Percentiles rank a stretch among this genome's conserved stretches.
Evolutionary conservation across 2,329 filamentous ascomycete species (phyloP).

Genomic region (Diaporthe capsici): DNA sequence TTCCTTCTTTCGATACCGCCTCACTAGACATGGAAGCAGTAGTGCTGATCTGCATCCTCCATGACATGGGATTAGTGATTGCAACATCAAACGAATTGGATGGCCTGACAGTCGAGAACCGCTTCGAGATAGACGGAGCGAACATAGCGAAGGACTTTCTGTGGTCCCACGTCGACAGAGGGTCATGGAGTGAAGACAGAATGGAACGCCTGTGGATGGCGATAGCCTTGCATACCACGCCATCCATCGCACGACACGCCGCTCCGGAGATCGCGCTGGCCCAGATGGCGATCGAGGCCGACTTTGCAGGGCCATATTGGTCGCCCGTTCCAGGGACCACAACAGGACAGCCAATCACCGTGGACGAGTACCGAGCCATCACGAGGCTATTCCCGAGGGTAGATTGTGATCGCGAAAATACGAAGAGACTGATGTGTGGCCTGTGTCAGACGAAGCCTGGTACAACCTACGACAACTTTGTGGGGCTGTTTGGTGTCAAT

Average conservation of each 20-base stretch:
- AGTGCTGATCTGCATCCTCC: neutral
- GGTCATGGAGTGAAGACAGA: neutral
- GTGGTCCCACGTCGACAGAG: neutral
- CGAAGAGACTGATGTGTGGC: neutral
- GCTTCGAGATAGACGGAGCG: neutral
- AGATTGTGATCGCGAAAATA: neutral
- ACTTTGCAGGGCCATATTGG: neutral
- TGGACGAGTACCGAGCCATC: neutral
- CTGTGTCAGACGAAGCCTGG: neutral
- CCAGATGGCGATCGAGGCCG: neutral
- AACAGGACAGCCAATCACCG: neutral
- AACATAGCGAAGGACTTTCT: neutral
- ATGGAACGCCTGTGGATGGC: neutral
- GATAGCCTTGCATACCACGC: neutral
- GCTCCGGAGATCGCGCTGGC: neutral
- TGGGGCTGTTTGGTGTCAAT: neutral
- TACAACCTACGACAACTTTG: neutral
- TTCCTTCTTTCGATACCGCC: neutral
- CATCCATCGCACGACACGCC: neutral
- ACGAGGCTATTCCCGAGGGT: neutral
- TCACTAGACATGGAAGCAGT: neutral
- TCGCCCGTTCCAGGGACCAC: neutral
- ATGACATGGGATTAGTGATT: neutral
- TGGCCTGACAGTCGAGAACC: neutral
- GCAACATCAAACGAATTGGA: neutral